Conservation (phyloP, 2,329 filamentous ascomycete species). For the Apiospora aurea region DNA sequence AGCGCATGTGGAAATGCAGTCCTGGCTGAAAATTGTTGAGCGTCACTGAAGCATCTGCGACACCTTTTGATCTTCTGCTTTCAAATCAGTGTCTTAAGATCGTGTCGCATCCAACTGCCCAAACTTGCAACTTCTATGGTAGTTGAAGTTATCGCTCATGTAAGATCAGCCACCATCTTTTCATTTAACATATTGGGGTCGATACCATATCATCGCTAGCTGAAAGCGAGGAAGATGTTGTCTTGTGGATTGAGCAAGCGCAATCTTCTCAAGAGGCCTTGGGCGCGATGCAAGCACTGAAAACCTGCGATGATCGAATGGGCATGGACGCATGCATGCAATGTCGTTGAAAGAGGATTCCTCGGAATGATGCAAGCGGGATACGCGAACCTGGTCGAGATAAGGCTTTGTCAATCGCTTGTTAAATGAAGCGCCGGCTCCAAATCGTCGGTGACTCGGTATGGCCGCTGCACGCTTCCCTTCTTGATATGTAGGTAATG, state of each 20-base stretch:
- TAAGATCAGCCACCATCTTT: no score
- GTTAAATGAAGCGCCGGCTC: background rate
- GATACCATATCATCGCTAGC: background rate
- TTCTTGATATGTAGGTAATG: background rate
- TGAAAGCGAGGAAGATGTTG: background rate
- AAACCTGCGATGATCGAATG: background rate
- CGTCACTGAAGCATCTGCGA: background rate
- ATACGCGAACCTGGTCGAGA: conserved; percentile 5
- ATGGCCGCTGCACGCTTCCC: conserved; percentile 3
- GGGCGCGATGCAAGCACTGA: background rate
- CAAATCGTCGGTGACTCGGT: background rate
- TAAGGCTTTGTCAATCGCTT: background rate
- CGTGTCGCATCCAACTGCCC: background rate
- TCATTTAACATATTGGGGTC: background rate
- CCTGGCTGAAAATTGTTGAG: background rate
- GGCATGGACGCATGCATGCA: background rate
- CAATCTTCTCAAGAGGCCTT: background rate
- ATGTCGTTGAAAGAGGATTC: conserved; percentile 12
- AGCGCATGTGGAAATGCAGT: background rate
- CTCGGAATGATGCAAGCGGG: background rate
- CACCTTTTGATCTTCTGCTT: background rate
- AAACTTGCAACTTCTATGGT: no score
- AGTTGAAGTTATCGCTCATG: no score
- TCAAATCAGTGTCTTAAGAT: background rate
- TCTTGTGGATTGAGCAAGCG: background rate